Base-by-base conservation (phyloP, 2,329 filamentous ascomycete genomes). In the Lasiodiplodia sp. region DNA sequence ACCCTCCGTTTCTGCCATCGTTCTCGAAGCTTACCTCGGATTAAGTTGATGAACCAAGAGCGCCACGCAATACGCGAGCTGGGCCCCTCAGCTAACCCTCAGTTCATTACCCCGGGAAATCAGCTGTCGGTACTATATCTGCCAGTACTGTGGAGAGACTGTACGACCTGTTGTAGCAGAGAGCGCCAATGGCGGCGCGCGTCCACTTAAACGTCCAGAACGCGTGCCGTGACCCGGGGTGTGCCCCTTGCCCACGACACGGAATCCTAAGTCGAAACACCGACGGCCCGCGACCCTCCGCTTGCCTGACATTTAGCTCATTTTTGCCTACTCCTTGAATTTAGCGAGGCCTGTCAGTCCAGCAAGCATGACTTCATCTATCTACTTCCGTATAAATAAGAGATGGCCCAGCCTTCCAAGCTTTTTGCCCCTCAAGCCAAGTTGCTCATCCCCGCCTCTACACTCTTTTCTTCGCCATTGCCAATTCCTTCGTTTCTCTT, bases 191-290 rank as follows among this genome's bases (percentile, higher is more conserved):
- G 60, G 47, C 60, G 25, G 18, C n/a, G 25, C n/a, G 18, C 37
- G 28, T 37, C 60, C 47, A 64, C 60, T 38, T 2, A 38, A 38
- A 51, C 25, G 44, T 51, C 58, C 12, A 52, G 28, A 64, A 38
- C 16, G 44, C 58, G 28, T 37, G 57, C 58, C 25, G 58, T 38
- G 28, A n/a, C 25, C 44, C 47, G 60, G 44, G 60, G 18, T 64
- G 44, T 51, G 25, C 60, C 60, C 60, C 44, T 38, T 63, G 47
- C 31, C 40, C 44, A 25, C 60, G 16, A 34, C 25, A 31, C 47
- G 60, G 60, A 64, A 64, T 52, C n/a, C 44, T 21, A 52, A 52
- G 60, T 64, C 60, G 44, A 64, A 64, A 64, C 60, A 21, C 60
- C 60, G 60, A 52, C 60, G 60, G 60, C 28, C 60, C 60, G 60